Evolutionary conservation across 495 filamentous ascomycete species (phyloP), one percentile per base, ranked within the genome.

Genomic region (Margaritispora aquatica): DNA sequence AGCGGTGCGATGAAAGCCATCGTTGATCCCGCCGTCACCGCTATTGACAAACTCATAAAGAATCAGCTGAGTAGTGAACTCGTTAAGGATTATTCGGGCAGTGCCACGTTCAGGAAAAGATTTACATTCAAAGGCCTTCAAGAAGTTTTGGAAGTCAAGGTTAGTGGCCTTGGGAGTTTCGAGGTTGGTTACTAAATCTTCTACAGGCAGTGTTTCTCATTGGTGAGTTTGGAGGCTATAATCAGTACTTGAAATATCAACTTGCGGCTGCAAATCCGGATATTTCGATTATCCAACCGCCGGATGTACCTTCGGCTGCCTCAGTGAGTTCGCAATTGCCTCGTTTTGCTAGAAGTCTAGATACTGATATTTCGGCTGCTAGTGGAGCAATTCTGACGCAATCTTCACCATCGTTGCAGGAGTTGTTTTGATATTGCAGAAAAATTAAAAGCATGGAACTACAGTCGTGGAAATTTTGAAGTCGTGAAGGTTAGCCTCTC

Each of bases 1-100:
- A 72, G 70, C 17, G 55, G 55, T 31, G 74, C 70, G 24, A 61
- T 77, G n/a, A 63, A 59, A 26, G 46, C 51, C 1, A 73, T 76
- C 60, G 78, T 73, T 47, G 59, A 66, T 17, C 74, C 75, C 2
- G 59, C 75, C 26, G 63, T 75, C 19, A 62, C 52, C 1, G 69
- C 72, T n/a, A 68, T 76, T 44, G 54, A 73, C 1, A 57, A 65
- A n/a, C 56, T 77, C 2, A 62, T 77, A 50, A 65, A 69, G 9
- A 63, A 68, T 15, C 74, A 71, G 59, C 59, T 75, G 27, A 65
- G 63, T 29, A n/a, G n/a, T n/a, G n/a, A n/a, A n/a, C n/a, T n/a
- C n/a, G n/a, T n/a, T n/a, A n/a, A n/a, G n/a, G n/a, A n/a, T n/a
- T n/a, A n/a, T n/a, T n/a, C n/a, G n/a, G n/a, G n/a, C n/a, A n/a